These are phyloP conservation scores for Neurospora terricola DNA, from an alignment of 495 filamentous ascomycete genomes.

Conservation along the genomic window DNA sequence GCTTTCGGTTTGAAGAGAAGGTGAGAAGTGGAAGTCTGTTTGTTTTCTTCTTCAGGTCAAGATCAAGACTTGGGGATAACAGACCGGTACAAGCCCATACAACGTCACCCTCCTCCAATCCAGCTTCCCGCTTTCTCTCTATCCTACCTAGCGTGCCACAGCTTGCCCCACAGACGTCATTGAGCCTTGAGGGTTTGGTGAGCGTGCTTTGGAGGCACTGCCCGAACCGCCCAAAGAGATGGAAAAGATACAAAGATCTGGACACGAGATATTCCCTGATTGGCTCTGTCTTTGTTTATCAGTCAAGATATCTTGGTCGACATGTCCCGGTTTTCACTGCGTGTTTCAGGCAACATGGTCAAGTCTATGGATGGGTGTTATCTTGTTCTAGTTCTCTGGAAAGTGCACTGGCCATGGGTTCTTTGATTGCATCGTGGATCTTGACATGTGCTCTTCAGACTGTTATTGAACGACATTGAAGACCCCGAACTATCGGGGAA, in stretches of 20 bases:
- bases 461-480: background rate
- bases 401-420: background rate
- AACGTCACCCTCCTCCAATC: background rate
- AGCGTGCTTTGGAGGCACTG: background rate
- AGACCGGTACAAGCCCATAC: background rate
- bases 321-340: background rate
- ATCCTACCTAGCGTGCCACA: constrained; percentile 6
- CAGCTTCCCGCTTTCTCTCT: background rate
- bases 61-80: background rate
- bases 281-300: background rate
- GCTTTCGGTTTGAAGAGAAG: background rate
- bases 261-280: background rate
- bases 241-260: background rate
- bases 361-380: background rate
- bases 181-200: background rate
- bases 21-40: background rate
- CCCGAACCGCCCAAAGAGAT: background rate
- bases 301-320: background rate
- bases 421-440: background rate
- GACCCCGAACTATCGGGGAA: no score
- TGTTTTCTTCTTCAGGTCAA: background rate
- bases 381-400: background rate
- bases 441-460: background rate
- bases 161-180: constrained; percentile 12
- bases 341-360: background rate